Percentiles rank a stretch among this genome's conserved stretches.
These are phyloP conservation scores for Allium fistulosum DNA, from an alignment of 106 monocot species.

Conservation along the genomic window DNA sequence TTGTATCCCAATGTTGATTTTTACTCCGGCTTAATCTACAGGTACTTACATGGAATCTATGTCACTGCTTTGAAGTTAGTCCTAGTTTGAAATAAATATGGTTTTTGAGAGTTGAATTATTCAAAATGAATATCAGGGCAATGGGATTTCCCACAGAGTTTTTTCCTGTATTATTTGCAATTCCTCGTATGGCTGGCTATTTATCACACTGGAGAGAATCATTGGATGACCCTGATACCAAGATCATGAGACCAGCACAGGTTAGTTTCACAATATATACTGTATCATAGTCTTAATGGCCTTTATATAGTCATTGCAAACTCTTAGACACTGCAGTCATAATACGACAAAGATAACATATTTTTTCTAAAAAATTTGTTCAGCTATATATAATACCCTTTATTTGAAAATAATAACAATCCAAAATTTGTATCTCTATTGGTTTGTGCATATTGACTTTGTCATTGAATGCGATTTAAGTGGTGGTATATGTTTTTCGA, in stretches of 20 bases:
- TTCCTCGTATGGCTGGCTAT: constrained; percentile 96
- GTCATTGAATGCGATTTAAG: too few relatives aligned
- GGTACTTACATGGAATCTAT: constrained; percentile 20
- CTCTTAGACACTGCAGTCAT: too few relatives aligned
- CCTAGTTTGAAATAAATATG: constrained; percentile 1
- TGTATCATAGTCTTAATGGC: background rate
- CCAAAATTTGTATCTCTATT: too few relatives aligned
- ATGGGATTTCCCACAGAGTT: constrained; percentile 98
- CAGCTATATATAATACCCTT: too few relatives aligned
- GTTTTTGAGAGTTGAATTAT: too few relatives aligned
- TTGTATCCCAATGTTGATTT: constrained; percentile 99
- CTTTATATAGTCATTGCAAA: too few relatives aligned
- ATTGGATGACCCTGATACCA: constrained; percentile 99
- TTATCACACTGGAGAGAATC: constrained; percentile 95
- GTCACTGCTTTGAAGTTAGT: background rate
- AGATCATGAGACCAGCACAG: constrained; percentile 97
- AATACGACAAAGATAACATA: too few relatives aligned
- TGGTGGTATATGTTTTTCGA: too few relatives aligned
- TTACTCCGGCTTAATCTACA: constrained; percentile 91
- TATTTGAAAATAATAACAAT: too few relatives aligned
- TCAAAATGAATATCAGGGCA: constrained; percentile 41
- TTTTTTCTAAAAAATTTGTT: too few relatives aligned
- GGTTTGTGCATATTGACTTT: too few relatives aligned
- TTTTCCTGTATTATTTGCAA: constrained; percentile 84
- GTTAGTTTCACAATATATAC: constrained; percentile 27